These are phyloP conservation scores for Psilocybe subaeruginosa DNA, from an alignment of 768 basidiomycete species.

Conservation along the genomic window DNA sequence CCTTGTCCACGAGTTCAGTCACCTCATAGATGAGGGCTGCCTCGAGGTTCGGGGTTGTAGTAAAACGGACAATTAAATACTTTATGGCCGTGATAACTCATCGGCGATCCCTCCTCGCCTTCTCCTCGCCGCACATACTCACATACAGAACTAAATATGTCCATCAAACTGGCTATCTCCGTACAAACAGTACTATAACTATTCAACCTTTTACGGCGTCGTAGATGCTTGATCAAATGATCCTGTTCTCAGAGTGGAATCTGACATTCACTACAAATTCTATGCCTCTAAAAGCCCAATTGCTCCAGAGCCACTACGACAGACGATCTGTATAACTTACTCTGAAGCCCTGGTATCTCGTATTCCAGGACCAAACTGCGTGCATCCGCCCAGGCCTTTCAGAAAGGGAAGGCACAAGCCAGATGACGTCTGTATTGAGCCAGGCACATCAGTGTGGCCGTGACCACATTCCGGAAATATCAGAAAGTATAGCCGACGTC, in stretches of 20 bases:
- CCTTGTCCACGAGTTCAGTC: slow-evolving; percentile 9
- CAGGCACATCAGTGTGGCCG: not conserved
- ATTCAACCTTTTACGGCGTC: not conserved
- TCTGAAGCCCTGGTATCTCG: not conserved
- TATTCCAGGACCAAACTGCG: not conserved
- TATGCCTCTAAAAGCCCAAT: not conserved
- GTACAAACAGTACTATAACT: not conserved
- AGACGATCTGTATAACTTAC: not conserved
- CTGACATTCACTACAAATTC: not conserved
- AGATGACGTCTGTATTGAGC: not conserved
- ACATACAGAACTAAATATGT: not conserved
- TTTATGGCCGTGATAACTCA: not conserved
- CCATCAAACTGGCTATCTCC: slow-evolving; percentile 3
- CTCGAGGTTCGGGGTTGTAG: not conserved
- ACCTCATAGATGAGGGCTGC: not conserved
- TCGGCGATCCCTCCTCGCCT: not conserved
- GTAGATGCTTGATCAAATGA: not conserved
- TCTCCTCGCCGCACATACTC: not conserved
- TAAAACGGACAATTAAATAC: not conserved
- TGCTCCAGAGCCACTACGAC: not conserved
- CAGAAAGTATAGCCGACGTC: slow-evolving; percentile 6
- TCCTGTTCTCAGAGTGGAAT: not conserved
- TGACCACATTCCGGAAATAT: not conserved
- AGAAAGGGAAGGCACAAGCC: not conserved
- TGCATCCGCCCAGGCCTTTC: not conserved